A percentile compares a stretch with the other conserved stretches of the same genome.
These are phyloP conservation scores for Phytophthora quininea DNA, from an alignment of 352 stramenopile species.

Conservation along the genomic window DNA sequence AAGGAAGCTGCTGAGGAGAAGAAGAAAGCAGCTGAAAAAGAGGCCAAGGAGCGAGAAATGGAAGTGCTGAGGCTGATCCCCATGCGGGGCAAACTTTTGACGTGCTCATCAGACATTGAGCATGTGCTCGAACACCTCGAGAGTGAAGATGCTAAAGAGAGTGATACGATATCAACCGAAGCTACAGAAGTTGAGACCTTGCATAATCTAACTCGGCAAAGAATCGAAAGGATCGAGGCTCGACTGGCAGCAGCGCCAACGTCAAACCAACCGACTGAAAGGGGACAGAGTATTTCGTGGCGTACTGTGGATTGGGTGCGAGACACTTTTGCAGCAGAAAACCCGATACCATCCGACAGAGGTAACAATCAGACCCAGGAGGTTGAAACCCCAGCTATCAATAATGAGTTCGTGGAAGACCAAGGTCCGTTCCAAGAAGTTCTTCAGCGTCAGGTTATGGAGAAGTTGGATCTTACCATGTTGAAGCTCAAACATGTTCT, in stretches of 20 bases:
- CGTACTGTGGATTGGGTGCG: slow-evolving; percentile 32
- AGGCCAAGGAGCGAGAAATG: slow-evolving; percentile 38
- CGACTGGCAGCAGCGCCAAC: slow-evolving; percentile 7
- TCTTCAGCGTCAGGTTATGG: slow-evolving; percentile 51
- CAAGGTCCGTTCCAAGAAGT: slow-evolving; percentile 37
- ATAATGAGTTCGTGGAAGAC: slow-evolving; percentile 1
- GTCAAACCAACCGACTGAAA: not conserved
- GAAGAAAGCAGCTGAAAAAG: slow-evolving; percentile 39
- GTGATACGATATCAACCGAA: not conserved
- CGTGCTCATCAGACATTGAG: slow-evolving; percentile 50
- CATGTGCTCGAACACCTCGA: slow-evolving; percentile 50
- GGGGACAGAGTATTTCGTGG: slow-evolving; percentile 11
- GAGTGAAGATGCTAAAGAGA: slow-evolving; percentile 1
- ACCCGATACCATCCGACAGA: not conserved
- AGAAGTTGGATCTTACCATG: slow-evolving; percentile 73
- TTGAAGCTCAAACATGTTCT: slow-evolving; percentile 65
- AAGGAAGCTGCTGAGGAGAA: slow-evolving; percentile 45
- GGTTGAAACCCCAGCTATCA: not conserved
- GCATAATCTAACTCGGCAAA: slow-evolving; percentile 20
- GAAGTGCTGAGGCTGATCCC: slow-evolving; percentile 56
- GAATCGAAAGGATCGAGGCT: slow-evolving; percentile 45
- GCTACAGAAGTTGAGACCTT: slow-evolving; percentile 27
- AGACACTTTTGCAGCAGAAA: slow-evolving; percentile 17
- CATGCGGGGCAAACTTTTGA: slow-evolving; percentile 49
- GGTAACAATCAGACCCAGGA: slow-evolving; percentile 1